Base-by-base conservation (phyloP, 768 basidiomycete species). In the Termitomyces sp. region DNA sequence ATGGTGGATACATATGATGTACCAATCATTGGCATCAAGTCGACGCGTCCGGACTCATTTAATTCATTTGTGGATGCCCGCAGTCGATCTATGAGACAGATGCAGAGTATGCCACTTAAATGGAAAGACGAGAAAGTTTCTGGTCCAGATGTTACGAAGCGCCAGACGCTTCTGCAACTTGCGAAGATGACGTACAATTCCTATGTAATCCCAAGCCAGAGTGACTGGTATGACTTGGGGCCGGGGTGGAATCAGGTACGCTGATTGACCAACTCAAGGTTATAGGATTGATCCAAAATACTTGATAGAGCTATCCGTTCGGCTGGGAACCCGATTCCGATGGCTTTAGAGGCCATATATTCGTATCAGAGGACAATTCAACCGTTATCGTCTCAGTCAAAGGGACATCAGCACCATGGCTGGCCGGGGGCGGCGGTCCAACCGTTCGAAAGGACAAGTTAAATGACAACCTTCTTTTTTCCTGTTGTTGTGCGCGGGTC, bases 401-500 rank as follows among this genome's bases (percentile, higher is more conserved):
- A 65, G 96, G 96, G n/a, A 98, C 96, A 0, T 91, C 91, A 1
- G 85, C 89, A 1, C 76, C 87, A 9, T 79, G 86, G 63, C 78
- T 91, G 7, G 74, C 74, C 0, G 79, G 79, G 15, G 84, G 83
- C 16, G 87, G 89, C 2, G 93, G 94, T 5, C 86, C 90, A 12
- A 97, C 95, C 9, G 79, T 83, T 38, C 80, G 77, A 64, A 97
- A 89, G 69, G 96, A 98, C 75, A 96, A 94, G 72, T 70, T 87
- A 54, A 98, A 98, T 70, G 95, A 98, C 63, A 98, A 96, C 65
- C 73, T 95, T n/a, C 73, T 98, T 32, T 96, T 96, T 73, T 89
- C 92, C 4, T 98, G 96, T 70, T 98, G 96, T 69, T 98, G 96
- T 64, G 95, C 94, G 2, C 80, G 89, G 7, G 91, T 98, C n/a